Conservation (phyloP, 2,329 filamentous ascomycete species). For the Exophiala sp. region DNA sequence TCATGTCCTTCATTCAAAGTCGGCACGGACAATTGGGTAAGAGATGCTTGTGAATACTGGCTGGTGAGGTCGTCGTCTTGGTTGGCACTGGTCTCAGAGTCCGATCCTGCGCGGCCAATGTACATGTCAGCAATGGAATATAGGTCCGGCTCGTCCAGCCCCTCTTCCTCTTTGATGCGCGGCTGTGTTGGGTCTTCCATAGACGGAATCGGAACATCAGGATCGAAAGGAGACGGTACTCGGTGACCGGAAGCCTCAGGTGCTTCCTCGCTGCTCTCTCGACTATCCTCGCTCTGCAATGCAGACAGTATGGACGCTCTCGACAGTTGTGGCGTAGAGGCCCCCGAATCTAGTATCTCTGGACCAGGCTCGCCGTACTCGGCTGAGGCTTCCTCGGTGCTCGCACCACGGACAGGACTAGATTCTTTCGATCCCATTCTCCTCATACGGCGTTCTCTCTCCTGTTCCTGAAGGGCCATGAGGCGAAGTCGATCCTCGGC, state of each 20-base stretch:
- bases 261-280: slow-evolving; percentile 38
- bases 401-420: slow-evolving; percentile 37
- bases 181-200: slow-evolving; percentile 55
- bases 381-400: slow-evolving; percentile 31
- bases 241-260: slow-evolving; percentile 27
- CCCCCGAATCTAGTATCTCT: slow-evolving; percentile 61
- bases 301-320: slow-evolving; percentile 88
- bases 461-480: slow-evolving; percentile 69
- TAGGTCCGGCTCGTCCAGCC: slow-evolving; percentile 57
- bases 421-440: slow-evolving; percentile 45
- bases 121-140: slow-evolving; percentile 65
- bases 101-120: slow-evolving; percentile 42
- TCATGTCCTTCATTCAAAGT: slow-evolving; percentile 40
- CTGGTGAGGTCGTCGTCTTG: slow-evolving; percentile 46
- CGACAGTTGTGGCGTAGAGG: slow-evolving; percentile 50
- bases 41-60: slow-evolving; percentile 48
- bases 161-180: slow-evolving; percentile 55
- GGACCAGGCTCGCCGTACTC: slow-evolving; percentile 33
- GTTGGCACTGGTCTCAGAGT: slow-evolving; percentile 28
- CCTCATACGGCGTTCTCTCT: slow-evolving; percentile 63
- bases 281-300: slow-evolving; percentile 59
- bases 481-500: slow-evolving; percentile 79
- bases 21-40: slow-evolving; percentile 27
- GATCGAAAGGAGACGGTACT: slow-evolving; percentile 53
- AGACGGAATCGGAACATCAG: slow-evolving; percentile 83